Evolutionary conservation across 345 rosid species (phyloP).

Genomic region (Viola odorata): DNA sequence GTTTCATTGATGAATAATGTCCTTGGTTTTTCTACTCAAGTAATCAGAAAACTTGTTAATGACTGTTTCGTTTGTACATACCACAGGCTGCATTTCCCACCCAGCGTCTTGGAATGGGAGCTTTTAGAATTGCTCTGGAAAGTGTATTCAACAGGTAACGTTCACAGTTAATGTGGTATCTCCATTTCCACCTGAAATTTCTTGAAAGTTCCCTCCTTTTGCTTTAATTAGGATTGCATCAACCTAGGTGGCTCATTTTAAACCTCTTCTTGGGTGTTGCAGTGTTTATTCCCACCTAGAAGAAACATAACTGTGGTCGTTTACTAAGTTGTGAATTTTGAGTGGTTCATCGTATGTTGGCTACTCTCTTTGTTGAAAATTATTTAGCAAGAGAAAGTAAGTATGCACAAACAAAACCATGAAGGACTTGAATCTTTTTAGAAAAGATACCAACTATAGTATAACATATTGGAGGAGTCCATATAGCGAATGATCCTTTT

Average conservation of each 20-base stretch:
- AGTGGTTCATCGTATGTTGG: neutral
- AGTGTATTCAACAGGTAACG: constrained; percentile 41
- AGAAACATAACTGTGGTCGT: no score
- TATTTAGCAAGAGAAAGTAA: neutral
- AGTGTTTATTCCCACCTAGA: neutral
- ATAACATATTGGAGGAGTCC: neutral
- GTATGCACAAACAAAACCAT: neutral
- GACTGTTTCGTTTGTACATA: neutral
- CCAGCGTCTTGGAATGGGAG: constrained; percentile 42
- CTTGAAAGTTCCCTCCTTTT: neutral
- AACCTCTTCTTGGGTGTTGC: neutral
- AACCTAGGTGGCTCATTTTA: neutral
- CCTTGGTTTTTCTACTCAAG: neutral
- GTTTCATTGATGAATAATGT: neutral
- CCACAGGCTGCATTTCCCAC: constrained; percentile 41
- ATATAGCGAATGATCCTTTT: no score
- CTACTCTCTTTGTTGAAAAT: neutral
- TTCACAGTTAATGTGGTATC: neutral
- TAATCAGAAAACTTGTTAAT: neutral
- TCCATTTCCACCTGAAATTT: neutral
- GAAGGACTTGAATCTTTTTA: neutral
- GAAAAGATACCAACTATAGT: neutral
- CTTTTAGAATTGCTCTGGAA: constrained; percentile 45
- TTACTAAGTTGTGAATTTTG: neutral
- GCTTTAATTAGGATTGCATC: neutral